Evolutionary conservation across 768 basidiomycete genomes (phyloP), one percentile per base, ranked within the genome.

Genomic region (Suillus subaureus): DNA sequence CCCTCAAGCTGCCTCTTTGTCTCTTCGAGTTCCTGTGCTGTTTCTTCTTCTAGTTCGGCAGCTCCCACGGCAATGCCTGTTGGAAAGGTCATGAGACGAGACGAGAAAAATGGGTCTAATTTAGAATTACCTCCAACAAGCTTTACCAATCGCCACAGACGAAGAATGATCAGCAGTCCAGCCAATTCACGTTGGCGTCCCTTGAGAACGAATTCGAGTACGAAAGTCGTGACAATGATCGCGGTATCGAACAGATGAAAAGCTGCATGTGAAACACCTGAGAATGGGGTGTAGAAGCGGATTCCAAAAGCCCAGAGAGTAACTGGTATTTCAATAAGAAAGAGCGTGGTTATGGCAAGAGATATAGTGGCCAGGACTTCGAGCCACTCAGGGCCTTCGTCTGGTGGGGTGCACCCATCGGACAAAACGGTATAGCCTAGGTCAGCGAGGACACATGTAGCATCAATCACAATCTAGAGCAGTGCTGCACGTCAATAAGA

Each of bases 111-210:
- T 61, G 26, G n/a, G 47, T 60, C 42, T 39, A 39, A 31, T 16
- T 31, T 31, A 7, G 61, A 76, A 71, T 55, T 64, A 85, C 84
- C 85, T 75, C 84, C 84, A 12, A 92, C 87, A 15, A 94, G 80
- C 72, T 93, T 92, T 31, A 94, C 84, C 39, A 94, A 79, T 31
- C 93, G 83, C 93, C 93, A 93, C 16, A 94, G 75, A 75, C 93
- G 92, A 35, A 94, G 79, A 23, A 90, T 78, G 49, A 94, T 82
- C 40, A 94, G 83, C 31, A 94, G 77, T 7, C 83, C 85, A 1
- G 88, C 89, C 26, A 94, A 82, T 70, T 94, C 91, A 66, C 86
- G 79, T 72, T 91, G 89, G 61, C 78, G 82, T 3, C 93, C 92
- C 70, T 82, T 84, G 16, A 94, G 79, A 11, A 84, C 81, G 8